Base-by-base conservation (phyloP, 306 rosid species). In the Cucurbita ficifolia region DNA sequence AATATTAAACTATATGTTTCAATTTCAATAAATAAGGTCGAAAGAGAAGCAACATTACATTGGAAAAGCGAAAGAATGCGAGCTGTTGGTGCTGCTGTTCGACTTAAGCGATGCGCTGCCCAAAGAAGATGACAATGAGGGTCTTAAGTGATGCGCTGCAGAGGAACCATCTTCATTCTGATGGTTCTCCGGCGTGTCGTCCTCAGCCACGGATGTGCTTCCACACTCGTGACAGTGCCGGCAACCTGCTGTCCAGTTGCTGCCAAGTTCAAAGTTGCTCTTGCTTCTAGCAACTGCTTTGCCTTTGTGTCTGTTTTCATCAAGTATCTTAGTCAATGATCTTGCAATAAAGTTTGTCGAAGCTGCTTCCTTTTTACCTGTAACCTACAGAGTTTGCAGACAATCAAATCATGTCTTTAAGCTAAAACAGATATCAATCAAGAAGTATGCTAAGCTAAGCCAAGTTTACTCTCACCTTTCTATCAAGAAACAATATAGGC, bases 51-150 rank as follows among this genome's bases (percentile, higher is more conserved):
- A 58, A 78, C 72, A 52, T 82, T 88, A 92, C 98, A 81, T 56
- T 17, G 96, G 98, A 79, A 92, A 92, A 13, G 96, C 73, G 64
- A 92, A 92, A 33, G 98, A 90, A 7, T 77, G 83, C 0, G 90
- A 75, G 72, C 96, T 92, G 76, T 88, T 82, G 16, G 83, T 77
- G 87, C 96, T 92, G 82, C 86, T 80, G 76, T 73, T 85, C 14
- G 96, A 85, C 45, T 83, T 76, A 53, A 65, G 81, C 48, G 96
- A 86, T 60, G 39, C 22, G 29, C 76, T 69, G 50, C 86, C 76
- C 40, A 81, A 65, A 36, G 11, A 43, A 22, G 84, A 76, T 16
- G 69, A 76, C 5, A 43, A 7, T 3, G 55, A 65, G 18, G 42
- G 56, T 14, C 21, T 69, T 69, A 22, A 22, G 21, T 54, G 73